A percentile compares a stretch with the other conserved stretches of the same genome.
Evolutionary conservation across 306 rosid genomes (phyloP).

Genomic region (Lupinus albus): DNA sequence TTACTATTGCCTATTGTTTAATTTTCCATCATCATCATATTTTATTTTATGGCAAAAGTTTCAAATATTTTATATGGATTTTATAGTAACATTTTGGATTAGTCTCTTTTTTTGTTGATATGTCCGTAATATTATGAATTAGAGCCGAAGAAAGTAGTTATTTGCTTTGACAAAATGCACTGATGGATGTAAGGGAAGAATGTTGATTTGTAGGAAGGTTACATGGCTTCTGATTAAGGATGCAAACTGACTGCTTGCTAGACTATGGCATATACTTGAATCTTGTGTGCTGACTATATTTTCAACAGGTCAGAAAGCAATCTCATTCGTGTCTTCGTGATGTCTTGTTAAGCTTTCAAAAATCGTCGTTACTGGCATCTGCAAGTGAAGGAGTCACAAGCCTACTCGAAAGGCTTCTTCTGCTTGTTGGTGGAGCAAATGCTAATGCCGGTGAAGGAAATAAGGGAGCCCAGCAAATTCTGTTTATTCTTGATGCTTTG

Average conservation of each 20-base stretch:
- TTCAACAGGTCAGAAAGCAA: constrained; percentile 79
- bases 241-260: not conserved
- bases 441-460: constrained; percentile 55
- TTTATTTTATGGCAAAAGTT: not conserved
- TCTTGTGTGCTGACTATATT: constrained; percentile 35
- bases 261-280: constrained; percentile 24
- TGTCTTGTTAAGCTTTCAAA: constrained; percentile 55
- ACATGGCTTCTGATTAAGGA: not conserved
- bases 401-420: constrained; percentile 60
- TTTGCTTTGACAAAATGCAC: not conserved
- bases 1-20: not conserved
- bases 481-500: constrained; percentile 75
- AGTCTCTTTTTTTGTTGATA: not conserved
- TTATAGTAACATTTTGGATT: not conserved
- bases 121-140: not conserved
- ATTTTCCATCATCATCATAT: not conserved
- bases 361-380: constrained; percentile 49
- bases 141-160: not conserved
- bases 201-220: constrained; percentile 4
- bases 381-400: constrained; percentile 68
- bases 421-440: constrained; percentile 72
- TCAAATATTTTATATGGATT: not conserved
- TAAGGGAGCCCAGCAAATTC: constrained; percentile 73
- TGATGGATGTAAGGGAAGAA: not conserved
- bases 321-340: constrained; percentile 66